Evolutionary conservation across 257 asterid species (phyloP).

Genomic region (Nicotiana noctiflora): DNA sequence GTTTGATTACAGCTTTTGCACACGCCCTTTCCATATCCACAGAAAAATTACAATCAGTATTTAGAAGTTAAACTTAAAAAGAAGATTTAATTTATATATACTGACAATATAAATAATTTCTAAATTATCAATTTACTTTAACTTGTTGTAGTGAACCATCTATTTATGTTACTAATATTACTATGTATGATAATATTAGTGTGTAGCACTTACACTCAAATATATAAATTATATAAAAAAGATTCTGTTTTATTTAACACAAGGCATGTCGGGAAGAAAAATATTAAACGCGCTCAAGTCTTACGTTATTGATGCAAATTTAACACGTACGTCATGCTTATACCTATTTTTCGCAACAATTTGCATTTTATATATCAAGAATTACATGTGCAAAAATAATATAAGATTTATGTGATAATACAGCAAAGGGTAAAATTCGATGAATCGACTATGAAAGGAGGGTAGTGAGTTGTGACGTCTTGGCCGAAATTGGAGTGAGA

Average conservation of each 20-base stretch:
- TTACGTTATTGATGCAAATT: background rate
- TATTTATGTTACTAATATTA: no score
- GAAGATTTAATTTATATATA: background rate
- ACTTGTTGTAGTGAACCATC: background rate
- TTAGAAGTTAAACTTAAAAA: background rate
- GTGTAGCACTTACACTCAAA: no score
- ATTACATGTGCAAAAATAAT: background rate
- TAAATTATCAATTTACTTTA: background rate
- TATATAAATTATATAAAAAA: no score
- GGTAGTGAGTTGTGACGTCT: background rate
- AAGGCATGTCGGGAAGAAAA: background rate
- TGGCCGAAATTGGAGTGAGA: background rate
- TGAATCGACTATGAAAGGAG: background rate
- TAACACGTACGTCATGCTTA: background rate
- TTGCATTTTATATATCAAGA: background rate
- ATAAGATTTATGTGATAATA: background rate
- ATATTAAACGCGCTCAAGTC: background rate
- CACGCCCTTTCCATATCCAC: background rate
- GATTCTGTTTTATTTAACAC: background rate
- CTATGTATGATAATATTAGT: no score
- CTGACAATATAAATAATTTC: background rate
- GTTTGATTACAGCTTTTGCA: background rate
- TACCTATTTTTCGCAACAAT: background rate
- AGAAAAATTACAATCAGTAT: no score
- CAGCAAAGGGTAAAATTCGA: background rate